Evolutionary conservation across 1,284 basidiomycete genomes (phyloP).

Genomic region (Trichosporon sp.): DNA sequence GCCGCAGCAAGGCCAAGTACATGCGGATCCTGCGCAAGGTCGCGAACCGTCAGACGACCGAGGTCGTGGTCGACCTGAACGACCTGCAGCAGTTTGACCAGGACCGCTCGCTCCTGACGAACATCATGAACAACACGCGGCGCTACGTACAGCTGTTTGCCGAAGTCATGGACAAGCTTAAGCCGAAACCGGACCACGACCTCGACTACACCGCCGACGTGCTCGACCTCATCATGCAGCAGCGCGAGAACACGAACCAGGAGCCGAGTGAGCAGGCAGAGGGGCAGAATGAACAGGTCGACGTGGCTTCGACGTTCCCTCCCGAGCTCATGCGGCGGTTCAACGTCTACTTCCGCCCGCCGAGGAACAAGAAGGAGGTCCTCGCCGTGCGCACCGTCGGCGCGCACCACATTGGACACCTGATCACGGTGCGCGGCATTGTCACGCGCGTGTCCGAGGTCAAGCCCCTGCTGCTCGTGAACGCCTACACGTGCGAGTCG

Average conservation of each 20-base stretch:
- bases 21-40: conserved; percentile 88
- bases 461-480: conserved; percentile 94
- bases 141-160: conserved; percentile 90
- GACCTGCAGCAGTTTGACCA: conserved; percentile 59
- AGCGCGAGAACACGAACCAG: conserved; percentile 83
- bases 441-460: conserved; percentile 98
- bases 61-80: conserved; percentile 56
- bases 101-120: conserved; percentile 68
- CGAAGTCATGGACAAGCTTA: conserved; percentile 84
- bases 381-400: conserved; percentile 91
- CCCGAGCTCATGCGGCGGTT: conserved; percentile 89
- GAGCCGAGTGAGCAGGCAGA: conserved; percentile 32
- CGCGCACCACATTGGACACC: conserved; percentile 79
- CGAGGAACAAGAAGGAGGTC: conserved; percentile 64
- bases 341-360: conserved; percentile 90
- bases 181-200: conserved; percentile 84
- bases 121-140: conserved; percentile 81
- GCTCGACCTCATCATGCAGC: conserved; percentile 91
- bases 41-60: conserved; percentile 69
- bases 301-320: conserved; percentile 66
- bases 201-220: conserved; percentile 87
- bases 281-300: conserved; percentile 42
- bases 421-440: conserved; percentile 96
- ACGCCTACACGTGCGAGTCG: conserved; percentile 97
- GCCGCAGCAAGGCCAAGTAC: conserved; percentile 68